Evolutionary conservation across 1,284 basidiomycete species (phyloP).

Genomic region (Sporisorium graminicola): DNA sequence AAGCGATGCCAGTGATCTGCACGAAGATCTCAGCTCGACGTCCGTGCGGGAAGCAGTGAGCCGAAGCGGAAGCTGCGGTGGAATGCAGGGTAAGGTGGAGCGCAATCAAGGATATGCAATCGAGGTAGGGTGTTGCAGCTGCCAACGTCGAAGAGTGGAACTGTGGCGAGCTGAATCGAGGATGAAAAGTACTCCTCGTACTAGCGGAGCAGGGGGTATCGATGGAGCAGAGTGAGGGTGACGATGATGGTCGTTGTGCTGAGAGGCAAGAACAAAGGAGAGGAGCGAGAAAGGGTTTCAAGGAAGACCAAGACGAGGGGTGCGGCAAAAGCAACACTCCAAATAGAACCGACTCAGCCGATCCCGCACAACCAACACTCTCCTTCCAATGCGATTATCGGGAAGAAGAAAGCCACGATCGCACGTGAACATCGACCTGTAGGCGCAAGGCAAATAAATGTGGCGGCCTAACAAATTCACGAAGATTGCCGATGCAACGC

Average conservation of each 20-base stretch:
- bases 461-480: neutral
- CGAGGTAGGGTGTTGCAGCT: neutral
- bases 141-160: neutral
- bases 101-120: constrained; percentile 5
- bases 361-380: constrained; percentile 4
- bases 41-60: neutral
- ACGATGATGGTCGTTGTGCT: neutral
- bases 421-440: too few relatives aligned
- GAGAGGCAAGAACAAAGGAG: neutral
- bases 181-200: neutral
- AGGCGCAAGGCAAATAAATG: too few relatives aligned
- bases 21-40: neutral
- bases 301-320: too few relatives aligned
- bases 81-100: constrained; percentile 5
- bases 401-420: neutral
- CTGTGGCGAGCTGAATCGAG: neutral
- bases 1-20: too few relatives aligned
- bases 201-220: neutral
- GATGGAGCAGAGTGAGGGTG: neutral
- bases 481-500: neutral
- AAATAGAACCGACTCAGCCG: neutral
- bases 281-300: neutral
- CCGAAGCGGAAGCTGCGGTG: neutral
- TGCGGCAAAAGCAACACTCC: constrained; percentile 8
- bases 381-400: too few relatives aligned